phyloP scores from a whole-genome alignment of 108 stramenopile genomes.

The Cylindrotheca closterium region DNA sequence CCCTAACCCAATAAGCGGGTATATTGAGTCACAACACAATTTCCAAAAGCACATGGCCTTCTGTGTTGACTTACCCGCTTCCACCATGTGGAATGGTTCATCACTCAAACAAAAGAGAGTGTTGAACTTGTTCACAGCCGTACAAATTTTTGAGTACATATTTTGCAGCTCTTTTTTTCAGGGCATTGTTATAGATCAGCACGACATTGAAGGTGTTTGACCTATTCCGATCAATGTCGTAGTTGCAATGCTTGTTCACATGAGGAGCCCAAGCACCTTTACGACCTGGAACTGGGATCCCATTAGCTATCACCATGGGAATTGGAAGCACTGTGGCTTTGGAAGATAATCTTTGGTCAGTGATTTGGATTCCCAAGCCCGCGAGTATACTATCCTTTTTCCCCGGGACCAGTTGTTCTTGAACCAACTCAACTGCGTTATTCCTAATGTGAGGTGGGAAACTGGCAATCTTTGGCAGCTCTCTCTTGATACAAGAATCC shows the following conservation, averaged over 20 bases:
- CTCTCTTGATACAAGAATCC: constrained; percentile 41
- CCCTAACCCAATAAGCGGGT: neutral
- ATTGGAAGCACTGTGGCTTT: constrained; percentile 40
- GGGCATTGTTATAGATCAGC: constrained; percentile 33
- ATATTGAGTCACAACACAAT: too few relatives aligned
- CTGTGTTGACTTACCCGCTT: constrained; percentile 27
- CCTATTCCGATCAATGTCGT: constrained; percentile 39
- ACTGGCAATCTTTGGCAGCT: constrained; percentile 67
- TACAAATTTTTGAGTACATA: constrained; percentile 40
- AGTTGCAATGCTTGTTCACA: constrained; percentile 41
- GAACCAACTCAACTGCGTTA: constrained; percentile 54
- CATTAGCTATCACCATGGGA: constrained; percentile 51
- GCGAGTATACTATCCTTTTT: constrained; percentile 57
- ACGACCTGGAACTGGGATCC: constrained; percentile 39
- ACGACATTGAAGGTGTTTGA: constrained; percentile 47
- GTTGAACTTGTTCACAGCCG: constrained; percentile 43
- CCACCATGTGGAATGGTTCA: constrained; percentile 34
- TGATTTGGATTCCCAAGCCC: constrained; percentile 43
- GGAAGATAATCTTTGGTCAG: constrained; percentile 29
- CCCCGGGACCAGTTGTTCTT: constrained; percentile 48
- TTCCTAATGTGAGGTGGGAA: constrained; percentile 45
- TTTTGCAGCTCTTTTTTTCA: constrained; percentile 21
- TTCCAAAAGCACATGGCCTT: neutral
- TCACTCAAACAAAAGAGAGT: constrained; percentile 39
- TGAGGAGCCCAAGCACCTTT: constrained; percentile 54